These are phyloP conservation scores for Atractiella rhizophila DNA, from an alignment of 768 basidiomycete species.

Conservation along the genomic window DNA sequence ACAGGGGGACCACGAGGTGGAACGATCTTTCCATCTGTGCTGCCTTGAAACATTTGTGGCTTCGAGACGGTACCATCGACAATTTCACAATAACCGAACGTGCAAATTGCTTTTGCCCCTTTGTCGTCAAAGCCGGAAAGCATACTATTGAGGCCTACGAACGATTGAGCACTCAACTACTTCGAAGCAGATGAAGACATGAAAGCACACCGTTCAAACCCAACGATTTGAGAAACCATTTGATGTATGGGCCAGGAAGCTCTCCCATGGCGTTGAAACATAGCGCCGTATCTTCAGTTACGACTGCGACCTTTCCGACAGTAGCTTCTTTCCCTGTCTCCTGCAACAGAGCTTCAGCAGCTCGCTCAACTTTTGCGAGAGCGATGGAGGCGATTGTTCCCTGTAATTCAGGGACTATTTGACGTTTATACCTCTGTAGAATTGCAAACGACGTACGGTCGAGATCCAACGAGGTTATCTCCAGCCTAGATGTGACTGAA, in stretches of 20 bases:
- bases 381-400: no score
- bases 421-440: no score
- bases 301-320: no score
- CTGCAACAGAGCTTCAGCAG: no score
- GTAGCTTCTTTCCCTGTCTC: no score
- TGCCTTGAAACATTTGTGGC: slow-evolving; percentile 61
- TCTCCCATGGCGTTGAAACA: slow-evolving; percentile 71
- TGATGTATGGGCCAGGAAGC: slow-evolving; percentile 92
- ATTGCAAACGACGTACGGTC: no score
- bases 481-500: no score
- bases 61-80: slow-evolving; percentile 58
- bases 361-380: no score
- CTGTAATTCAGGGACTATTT: no score
- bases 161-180: background rate
- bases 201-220: slow-evolving; percentile 53
- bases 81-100: slow-evolving; percentile 76
- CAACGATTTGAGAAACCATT: slow-evolving; percentile 55
- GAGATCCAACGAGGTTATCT: no score
- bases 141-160: slow-evolving; percentile 48
- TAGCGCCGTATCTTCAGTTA: slow-evolving; percentile 89
- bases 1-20: slow-evolving; percentile 45
- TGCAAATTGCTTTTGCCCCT: slow-evolving; percentile 71
- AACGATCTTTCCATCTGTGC: slow-evolving; percentile 72
- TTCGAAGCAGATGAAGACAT: background rate
- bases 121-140: slow-evolving; percentile 48